Evolutionary conservation across 164 flowering plant genomes (phyloP).

Genomic region (Vitis rupestris): DNA sequence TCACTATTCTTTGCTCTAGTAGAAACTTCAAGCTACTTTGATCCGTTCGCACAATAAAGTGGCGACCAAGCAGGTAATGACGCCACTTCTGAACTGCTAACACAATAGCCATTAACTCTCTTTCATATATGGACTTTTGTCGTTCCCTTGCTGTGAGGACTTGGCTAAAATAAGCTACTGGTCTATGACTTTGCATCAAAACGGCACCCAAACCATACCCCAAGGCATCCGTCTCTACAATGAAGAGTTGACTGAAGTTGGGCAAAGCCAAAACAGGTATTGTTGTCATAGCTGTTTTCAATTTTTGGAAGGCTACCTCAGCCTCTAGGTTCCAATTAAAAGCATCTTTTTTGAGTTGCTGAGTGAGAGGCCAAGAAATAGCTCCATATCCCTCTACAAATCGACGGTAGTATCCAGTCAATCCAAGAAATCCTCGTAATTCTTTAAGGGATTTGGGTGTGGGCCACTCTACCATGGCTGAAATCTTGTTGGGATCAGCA

Average conservation of each 20-base stretch:
- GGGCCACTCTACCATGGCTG: neutral
- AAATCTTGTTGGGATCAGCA: neutral
- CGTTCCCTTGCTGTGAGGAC: too few species aligned
- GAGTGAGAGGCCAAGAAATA: neutral
- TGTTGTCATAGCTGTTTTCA: neutral
- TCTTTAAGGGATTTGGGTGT: too few species aligned
- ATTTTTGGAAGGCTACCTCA: neutral
- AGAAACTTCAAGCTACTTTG: too few species aligned
- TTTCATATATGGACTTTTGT: neutral
- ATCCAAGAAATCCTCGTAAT: too few species aligned
- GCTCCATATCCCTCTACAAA: too few species aligned
- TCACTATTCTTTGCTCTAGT: too few species aligned
- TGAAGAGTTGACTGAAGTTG: neutral
- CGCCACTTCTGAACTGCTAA: neutral
- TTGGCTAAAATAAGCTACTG: slow-evolving; percentile 2
- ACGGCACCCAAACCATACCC: slow-evolving; percentile 4
- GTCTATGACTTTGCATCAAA: neutral
- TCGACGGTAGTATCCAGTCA: too few species aligned
- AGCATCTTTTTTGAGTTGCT: slow-evolving; percentile 1
- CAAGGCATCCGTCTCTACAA: slow-evolving; percentile 6
- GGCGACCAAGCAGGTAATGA: too few species aligned
- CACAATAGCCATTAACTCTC: neutral
- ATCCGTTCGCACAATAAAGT: too few species aligned
- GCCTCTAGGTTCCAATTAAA: neutral
- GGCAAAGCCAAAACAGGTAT: slow-evolving; percentile 4